phyloP scores from a whole-genome alignment of 345 rosid genomes.

The Durio zibethinus region DNA sequence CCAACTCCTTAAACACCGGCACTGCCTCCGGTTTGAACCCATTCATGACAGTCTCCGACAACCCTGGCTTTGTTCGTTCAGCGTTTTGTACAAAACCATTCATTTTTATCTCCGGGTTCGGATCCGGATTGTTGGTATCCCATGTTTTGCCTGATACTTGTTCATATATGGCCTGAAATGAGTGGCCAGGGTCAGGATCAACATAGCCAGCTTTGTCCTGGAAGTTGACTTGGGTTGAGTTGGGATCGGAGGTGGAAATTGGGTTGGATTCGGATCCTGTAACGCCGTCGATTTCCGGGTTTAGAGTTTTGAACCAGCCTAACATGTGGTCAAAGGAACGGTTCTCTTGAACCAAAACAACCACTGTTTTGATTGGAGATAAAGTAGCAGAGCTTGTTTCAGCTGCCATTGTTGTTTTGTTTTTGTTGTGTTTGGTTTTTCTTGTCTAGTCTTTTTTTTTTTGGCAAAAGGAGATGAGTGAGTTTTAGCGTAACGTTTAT shows the following conservation, averaged over 20 bases:
- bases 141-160: constrained; percentile 80
- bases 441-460: no score
- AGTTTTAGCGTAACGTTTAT: no score
- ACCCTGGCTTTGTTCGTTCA: constrained; percentile 39
- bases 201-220: constrained; percentile 51
- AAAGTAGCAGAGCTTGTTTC: constrained; percentile 21
- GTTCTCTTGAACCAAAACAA: constrained; percentile 82
- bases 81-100: constrained; percentile 74
- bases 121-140: constrained; percentile 37
- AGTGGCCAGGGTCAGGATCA: constrained; percentile 85
- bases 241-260: constrained; percentile 44
- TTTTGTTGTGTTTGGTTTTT: background rate
- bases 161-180: constrained; percentile 82
- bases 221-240: constrained; percentile 42
- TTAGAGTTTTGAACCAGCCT: constrained; percentile 78
- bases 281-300: constrained; percentile 75
- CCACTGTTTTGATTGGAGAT: constrained; percentile 77
- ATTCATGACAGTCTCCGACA: constrained; percentile 63
- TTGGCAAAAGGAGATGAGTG: background rate
- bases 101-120: constrained; percentile 49
- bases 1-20: constrained; percentile 59
- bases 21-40: constrained; percentile 65
- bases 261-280: constrained; percentile 71
- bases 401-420: constrained; percentile 29
- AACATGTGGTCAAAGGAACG: constrained; percentile 90